Percentiles rank a stretch among this genome's conserved stretches.
Evolutionary conservation across 2,329 filamentous ascomycete genomes (phyloP).

Genomic region (Colletotrichum tabaci): DNA sequence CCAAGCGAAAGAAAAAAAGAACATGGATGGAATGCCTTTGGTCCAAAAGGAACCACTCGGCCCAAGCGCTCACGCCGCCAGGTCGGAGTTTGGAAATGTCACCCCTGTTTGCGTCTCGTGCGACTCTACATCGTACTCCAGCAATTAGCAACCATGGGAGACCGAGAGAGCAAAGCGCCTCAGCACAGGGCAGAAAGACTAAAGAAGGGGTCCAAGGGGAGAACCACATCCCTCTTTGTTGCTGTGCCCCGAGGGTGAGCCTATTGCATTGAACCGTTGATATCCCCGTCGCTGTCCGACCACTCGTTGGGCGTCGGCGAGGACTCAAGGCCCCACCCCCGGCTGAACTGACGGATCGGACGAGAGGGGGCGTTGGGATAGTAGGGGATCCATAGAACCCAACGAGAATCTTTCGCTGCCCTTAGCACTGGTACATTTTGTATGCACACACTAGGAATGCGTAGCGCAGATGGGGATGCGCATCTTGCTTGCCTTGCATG

Average conservation of each 20-base stretch:
- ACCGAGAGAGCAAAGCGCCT: constrained; percentile 21
- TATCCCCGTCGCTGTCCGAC: constrained; percentile 18
- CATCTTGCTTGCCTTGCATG: constrained; percentile 42
- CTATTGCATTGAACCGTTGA: constrained; percentile 29
- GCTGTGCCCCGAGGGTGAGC: constrained; percentile 24
- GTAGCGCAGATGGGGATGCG: constrained; percentile 39
- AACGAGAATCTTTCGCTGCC: constrained; percentile 20
- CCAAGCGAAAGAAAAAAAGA: constrained; percentile 37
- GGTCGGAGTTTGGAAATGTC: constrained; percentile 40
- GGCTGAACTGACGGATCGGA: constrained; percentile 22
- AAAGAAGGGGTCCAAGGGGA: constrained; percentile 34
- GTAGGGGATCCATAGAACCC: constrained; percentile 24
- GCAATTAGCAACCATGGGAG: not conserved
- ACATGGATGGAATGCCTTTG: constrained; percentile 44
- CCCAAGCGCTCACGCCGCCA: constrained; percentile 43
- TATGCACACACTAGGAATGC: not conserved
- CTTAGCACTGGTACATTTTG: not conserved
- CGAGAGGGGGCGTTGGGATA: constrained; percentile 18
- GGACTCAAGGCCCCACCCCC: constrained; percentile 2
- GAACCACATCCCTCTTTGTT: not conserved
- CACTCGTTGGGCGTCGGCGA: constrained; percentile 12
- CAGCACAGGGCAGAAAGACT: constrained; percentile 12
- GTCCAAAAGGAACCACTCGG: constrained; percentile 41
- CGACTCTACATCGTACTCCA: constrained; percentile 15
- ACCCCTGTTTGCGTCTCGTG: constrained; percentile 40